Conservation (phyloP, 352 stramenopile genomes). For the Aphanomyces invadans region DNA sequence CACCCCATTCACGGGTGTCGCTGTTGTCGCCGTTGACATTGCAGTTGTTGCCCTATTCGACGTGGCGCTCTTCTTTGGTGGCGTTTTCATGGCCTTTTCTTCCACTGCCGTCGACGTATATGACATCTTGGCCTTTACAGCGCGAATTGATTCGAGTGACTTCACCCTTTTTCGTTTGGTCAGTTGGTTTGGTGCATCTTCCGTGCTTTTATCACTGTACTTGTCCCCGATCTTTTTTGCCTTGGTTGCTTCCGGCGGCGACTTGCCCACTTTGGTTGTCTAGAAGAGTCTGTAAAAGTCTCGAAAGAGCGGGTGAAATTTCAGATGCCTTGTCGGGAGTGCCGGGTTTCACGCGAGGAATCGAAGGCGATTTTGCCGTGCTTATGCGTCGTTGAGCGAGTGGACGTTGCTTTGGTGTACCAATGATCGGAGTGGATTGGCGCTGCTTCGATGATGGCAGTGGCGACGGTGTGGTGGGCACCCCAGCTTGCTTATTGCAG, state of each 20-base stretch:
- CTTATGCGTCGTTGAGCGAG: neutral
- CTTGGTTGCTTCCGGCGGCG: neutral
- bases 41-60: too few species aligned
- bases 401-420: neutral
- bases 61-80: neutral
- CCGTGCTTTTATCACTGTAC: neutral
- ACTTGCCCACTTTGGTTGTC: too few species aligned
- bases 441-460: neutral
- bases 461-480: neutral
- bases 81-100: neutral
- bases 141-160: too few species aligned
- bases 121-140: neutral
- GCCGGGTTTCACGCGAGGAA: neutral
- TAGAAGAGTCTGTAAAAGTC: too few species aligned
- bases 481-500: neutral
- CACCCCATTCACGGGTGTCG: too few species aligned
- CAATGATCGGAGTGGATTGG: neutral
- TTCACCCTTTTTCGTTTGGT: too few species aligned
- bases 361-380: neutral
- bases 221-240: conserved; percentile 7
- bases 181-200: neutral
- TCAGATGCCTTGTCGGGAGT: conserved; percentile 4
- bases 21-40: too few species aligned
- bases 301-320: too few species aligned
- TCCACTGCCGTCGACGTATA: neutral